Conservation (phyloP, 2,329 filamentous ascomycete genomes). For the Achaetomium macrosporum region DNA sequence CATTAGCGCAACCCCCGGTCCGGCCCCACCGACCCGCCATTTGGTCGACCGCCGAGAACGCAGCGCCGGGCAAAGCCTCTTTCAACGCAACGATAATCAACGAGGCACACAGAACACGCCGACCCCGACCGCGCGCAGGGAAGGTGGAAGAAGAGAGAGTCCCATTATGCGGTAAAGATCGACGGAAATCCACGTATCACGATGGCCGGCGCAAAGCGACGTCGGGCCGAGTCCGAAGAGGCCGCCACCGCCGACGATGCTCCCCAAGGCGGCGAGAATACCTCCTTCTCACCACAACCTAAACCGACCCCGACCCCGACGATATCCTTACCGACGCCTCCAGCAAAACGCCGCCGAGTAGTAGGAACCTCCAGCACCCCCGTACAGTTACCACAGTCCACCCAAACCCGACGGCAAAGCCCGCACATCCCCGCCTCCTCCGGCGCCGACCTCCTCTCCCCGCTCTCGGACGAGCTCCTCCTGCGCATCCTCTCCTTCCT, state of each 20-base stretch:
- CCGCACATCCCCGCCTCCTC: not conserved
- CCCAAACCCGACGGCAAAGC: not conserved
- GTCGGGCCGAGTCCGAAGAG: not conserved
- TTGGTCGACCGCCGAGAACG: no score
- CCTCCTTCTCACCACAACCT: not conserved
- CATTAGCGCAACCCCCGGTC: no score
- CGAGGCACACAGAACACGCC: no score
- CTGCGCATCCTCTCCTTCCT: slow-evolving; percentile 77
- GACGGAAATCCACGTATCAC: not conserved
- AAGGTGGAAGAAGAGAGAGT: no score
- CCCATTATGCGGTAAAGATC: not conserved
- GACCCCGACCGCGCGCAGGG: no score
- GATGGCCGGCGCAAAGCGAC: slow-evolving; percentile 1
- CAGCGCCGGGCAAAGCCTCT: no score
- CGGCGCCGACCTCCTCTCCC: slow-evolving; percentile 56
- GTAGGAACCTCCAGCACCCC: not conserved
- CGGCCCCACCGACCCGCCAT: no score
- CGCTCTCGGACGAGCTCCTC: slow-evolving; percentile 80
- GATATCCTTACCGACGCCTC: not conserved
- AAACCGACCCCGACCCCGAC: not conserved
- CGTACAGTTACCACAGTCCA: not conserved
- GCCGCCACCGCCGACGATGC: not conserved
- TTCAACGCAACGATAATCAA: no score
- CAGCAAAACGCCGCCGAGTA: not conserved
- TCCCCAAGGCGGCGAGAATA: not conserved